These are phyloP conservation scores for Eutypella sp. DNA, from an alignment of 2,329 filamentous ascomycete genomes.

Conservation along the genomic window DNA sequence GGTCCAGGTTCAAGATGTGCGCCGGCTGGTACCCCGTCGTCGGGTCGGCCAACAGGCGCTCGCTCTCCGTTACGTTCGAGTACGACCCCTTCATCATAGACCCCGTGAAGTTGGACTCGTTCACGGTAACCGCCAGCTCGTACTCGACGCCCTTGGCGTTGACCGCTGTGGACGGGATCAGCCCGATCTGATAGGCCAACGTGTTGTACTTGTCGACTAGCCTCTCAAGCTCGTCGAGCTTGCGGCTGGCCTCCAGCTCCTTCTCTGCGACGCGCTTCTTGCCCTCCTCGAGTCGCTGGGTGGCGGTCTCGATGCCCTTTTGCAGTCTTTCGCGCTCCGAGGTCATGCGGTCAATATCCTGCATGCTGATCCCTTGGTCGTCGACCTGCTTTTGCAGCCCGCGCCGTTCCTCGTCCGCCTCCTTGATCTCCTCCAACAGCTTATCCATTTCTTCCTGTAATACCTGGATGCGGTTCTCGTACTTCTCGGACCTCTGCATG, in stretches of 20 bases:
- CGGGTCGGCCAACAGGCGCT: constrained; percentile 76
- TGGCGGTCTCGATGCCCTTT: constrained; percentile 74
- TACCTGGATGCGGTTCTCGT: constrained; percentile 72
- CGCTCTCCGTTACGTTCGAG: constrained; percentile 47
- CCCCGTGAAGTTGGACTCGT: constrained; percentile 71
- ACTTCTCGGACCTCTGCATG: constrained; percentile 81
- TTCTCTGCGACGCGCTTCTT: constrained; percentile 80
- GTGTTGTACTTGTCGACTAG: constrained; percentile 91
- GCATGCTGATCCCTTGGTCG: constrained; percentile 88
- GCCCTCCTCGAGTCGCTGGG: constrained; percentile 73
- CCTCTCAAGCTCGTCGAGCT: constrained; percentile 87
- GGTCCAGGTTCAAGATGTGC: constrained; percentile 82
- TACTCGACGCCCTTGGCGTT: constrained; percentile 84
- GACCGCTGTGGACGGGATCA: constrained; percentile 78
- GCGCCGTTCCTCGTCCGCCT: constrained; percentile 76
- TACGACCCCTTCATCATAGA: constrained; percentile 48
- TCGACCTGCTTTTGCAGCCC: constrained; percentile 82
- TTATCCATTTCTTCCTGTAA: constrained; percentile 85
- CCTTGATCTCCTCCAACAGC: constrained; percentile 66
- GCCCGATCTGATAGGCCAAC: constrained; percentile 84
- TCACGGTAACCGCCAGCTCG: constrained; percentile 79
- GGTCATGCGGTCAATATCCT: constrained; percentile 99
- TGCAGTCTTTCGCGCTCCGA: constrained; percentile 91
- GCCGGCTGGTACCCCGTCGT: constrained; percentile 85
- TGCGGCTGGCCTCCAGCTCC: constrained; percentile 79